Base-by-base conservation (phyloP, 2,329 filamentous ascomycete species). In the Coniochaeta sp. region DNA sequence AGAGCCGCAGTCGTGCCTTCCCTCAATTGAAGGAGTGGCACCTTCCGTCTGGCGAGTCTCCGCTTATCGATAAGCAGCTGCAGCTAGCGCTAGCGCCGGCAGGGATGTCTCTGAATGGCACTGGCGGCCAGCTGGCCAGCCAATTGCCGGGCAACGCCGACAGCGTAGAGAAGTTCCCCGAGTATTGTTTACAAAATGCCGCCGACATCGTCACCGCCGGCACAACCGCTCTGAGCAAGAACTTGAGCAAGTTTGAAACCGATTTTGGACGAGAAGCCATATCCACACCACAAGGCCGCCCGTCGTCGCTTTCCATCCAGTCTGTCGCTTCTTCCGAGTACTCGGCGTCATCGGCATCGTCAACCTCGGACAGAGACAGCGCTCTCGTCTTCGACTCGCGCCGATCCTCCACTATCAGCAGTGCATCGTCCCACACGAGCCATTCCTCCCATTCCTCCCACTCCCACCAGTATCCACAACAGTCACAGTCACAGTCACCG, bases 141-240 rank as follows among this genome's bases (percentile, higher is more conserved):
- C 54, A 55, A 38, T 55, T 36, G 54, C 74, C 72, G 69, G 65
- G 74, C 74, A 77, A 75, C 73, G 65, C 64, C 61, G 66, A 67
- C 60, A 62, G 64, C 64, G 69, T 67, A 61, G 70, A 74, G 66
- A 68, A 70, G 67, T 75, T 75, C 71, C 72, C 73, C 66, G 70
- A 72, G 68, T 73, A 75, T 74, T 78, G 75, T 78, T 78, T 78
- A 78, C 74, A 72, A 62, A 63, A 58, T 55, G 60, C 30, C 16
- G 59, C 8, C 42, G 54, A 10, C 30, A 5, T 12, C 34, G 34
- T 36, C 34, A 36, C 34, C 34, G 34, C n/a, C 24, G 32, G 38
- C 34, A 60, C 34, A 55, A 61, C 61, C 30, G 62, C 62, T 17
- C 2, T 24, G 17, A 52, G 47, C 24, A 52, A 52, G 16, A 22